Conservation (phyloP, 176 grass and related monocot species). For the Avena sativa region DNA sequence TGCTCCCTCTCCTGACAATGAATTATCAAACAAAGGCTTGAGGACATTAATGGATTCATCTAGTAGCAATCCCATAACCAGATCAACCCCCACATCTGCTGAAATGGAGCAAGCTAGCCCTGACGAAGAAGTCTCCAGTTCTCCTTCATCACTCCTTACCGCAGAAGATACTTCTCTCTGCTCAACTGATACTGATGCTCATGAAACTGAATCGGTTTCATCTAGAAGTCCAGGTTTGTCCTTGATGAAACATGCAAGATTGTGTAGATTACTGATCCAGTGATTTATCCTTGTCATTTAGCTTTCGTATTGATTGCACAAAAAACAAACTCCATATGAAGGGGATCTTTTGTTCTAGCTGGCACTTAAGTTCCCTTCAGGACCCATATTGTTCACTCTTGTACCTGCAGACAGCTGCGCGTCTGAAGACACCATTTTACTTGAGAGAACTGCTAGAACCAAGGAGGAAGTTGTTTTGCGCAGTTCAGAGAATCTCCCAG, state of each 20-base stretch:
- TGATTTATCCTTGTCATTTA: constrained; percentile 26
- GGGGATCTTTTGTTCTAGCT: constrained; percentile 19
- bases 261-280: not conserved
- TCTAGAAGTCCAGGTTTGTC: constrained; percentile 39
- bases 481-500: not conserved
- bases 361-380: constrained; percentile 1
- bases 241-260: constrained; percentile 15
- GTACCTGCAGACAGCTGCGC: constrained; percentile 33
- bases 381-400: constrained; percentile 7
- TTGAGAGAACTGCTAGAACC: not conserved
- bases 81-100: constrained; percentile 33
- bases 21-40: not conserved
- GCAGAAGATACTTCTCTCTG: not conserved
- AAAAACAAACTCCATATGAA: constrained; percentile 37
- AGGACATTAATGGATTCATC: constrained; percentile 15
- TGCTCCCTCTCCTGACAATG: constrained; percentile 18
- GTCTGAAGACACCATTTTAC: constrained; percentile 29
- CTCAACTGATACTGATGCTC: constrained; percentile 30
- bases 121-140: constrained; percentile 26
- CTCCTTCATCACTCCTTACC: constrained; percentile 6
- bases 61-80: not conserved
- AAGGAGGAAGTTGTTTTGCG: constrained; percentile 17
- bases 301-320: constrained; percentile 12
- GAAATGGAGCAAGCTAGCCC: constrained; percentile 8
- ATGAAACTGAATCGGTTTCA: constrained; percentile 39